These are phyloP conservation scores for Schizonepeta tenuifolia DNA, from an alignment of 257 asterid species.

Conservation along the genomic window DNA sequence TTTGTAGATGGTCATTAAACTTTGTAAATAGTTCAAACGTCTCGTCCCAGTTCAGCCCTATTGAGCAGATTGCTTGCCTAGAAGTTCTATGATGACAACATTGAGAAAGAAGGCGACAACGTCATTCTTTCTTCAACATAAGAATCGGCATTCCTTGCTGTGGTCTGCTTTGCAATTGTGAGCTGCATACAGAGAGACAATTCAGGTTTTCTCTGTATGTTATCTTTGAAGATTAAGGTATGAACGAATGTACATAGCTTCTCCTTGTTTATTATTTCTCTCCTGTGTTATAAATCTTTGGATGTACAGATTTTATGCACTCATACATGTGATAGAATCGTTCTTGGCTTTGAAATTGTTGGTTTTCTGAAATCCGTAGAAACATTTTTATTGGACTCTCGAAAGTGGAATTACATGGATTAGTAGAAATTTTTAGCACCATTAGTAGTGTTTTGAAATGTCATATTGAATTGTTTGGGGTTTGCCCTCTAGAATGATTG, in stretches of 20 bases:
- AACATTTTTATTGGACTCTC: not conserved
- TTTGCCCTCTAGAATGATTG: not conserved
- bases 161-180: constrained; percentile 23
- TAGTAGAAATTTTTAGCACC: not conserved
- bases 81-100: not conserved
- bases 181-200: constrained; percentile 19
- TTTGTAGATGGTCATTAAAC: constrained; percentile 18
- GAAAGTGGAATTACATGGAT: not conserved
- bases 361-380: not conserved
- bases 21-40: constrained; percentile 23
- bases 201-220: constrained; percentile 23
- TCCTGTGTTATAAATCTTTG: constrained; percentile 1
- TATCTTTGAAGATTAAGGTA: constrained; percentile 16
- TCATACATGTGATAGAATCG: not conserved
- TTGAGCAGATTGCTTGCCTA: constrained; percentile 14
- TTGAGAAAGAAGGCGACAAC: not conserved
- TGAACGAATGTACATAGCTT: constrained; percentile 20
- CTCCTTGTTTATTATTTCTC: not conserved
- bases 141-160: constrained; percentile 5
- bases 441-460: constrained; percentile 2
- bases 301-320: not conserved
- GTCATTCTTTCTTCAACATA: not conserved
- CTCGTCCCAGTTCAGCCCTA: constrained; percentile 19
- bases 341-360: constrained; percentile 22
- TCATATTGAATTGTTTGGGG: not conserved